These are phyloP conservation scores for Plantago elongata DNA, from an alignment of 257 asterid species.

Conservation along the genomic window DNA sequence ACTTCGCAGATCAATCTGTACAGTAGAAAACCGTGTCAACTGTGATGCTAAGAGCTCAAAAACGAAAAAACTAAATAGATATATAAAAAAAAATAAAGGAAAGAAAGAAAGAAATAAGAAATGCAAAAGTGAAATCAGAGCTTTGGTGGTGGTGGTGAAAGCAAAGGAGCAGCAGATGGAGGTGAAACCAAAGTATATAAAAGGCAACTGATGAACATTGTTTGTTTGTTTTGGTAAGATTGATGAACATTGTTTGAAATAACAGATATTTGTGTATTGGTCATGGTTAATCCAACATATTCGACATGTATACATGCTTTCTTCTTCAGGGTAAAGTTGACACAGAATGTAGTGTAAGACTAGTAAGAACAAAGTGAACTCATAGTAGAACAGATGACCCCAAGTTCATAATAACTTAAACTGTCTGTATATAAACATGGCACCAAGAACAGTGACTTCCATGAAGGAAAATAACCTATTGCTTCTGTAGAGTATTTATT, in stretches of 20 bases:
- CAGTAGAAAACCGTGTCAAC: conserved; percentile 19
- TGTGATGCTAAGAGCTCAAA: conserved; percentile 10
- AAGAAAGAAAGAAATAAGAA: background rate
- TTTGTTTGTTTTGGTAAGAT: no score
- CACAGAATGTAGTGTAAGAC: background rate
- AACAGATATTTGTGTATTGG: conserved; percentile 8
- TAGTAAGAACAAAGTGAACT: background rate
- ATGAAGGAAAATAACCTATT: background rate
- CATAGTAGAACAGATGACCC: conserved; percentile 7
- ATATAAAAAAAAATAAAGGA: conserved; percentile 8
- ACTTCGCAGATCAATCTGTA: conserved; percentile 85
- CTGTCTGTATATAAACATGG: background rate
- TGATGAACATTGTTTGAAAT: conserved; percentile 1
- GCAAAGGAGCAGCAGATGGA: background rate
- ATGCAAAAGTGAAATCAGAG: no score
- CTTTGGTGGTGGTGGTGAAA: no score
- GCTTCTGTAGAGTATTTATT: background rate
- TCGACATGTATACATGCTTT: background rate
- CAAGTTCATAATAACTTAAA: conserved; percentile 12
- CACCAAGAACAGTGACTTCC: conserved; percentile 4
- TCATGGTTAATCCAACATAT: conserved; percentile 1
- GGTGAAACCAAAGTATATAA: background rate
- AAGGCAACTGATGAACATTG: conserved; percentile 7
- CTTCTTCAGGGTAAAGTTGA: conserved; percentile 5
- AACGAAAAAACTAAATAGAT: no score